phyloP scores from a whole-genome alignment of 345 rosid genomes.

The Anacardium occidentale region DNA sequence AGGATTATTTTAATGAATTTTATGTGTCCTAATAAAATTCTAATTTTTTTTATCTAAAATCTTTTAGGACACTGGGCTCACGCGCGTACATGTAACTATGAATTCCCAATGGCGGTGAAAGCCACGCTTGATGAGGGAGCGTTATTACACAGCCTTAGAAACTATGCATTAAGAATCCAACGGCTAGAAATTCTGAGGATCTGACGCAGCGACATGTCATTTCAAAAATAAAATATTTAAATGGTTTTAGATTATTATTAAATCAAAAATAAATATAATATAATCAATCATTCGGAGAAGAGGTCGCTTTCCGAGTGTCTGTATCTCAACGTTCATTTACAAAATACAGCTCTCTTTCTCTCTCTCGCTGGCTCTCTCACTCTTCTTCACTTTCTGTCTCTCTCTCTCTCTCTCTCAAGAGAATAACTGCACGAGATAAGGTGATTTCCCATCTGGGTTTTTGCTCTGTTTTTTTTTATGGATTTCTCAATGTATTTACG shows the following conservation, averaged over 20 bases:
- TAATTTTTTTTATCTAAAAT: too few relatives aligned
- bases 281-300: slow-evolving; percentile 27
- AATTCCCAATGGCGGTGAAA: background rate
- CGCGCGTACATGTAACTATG: background rate
- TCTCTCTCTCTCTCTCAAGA: slow-evolving; percentile 7
- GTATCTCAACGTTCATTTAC: slow-evolving; percentile 7
- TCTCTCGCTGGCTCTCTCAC: background rate
- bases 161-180: background rate
- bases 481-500: background rate
- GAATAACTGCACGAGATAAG: slow-evolving; percentile 10
- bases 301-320: slow-evolving; percentile 18
- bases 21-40: too few relatives aligned
- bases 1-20: too few relatives aligned
- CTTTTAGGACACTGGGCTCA: too few relatives aligned
- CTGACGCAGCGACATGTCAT: slow-evolving; percentile 14
- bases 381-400: background rate
- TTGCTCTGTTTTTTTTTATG: background rate
- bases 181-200: slow-evolving; percentile 10
- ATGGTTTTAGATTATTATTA: background rate
- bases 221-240: background rate
- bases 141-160: background rate
- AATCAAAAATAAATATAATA: background rate
- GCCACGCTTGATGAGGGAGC: background rate
- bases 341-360: background rate
- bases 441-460: slow-evolving; percentile 24